Base-by-base conservation (phyloP, 2,329 filamentous ascomycete genomes). In the Triangularia verruculosa region DNA sequence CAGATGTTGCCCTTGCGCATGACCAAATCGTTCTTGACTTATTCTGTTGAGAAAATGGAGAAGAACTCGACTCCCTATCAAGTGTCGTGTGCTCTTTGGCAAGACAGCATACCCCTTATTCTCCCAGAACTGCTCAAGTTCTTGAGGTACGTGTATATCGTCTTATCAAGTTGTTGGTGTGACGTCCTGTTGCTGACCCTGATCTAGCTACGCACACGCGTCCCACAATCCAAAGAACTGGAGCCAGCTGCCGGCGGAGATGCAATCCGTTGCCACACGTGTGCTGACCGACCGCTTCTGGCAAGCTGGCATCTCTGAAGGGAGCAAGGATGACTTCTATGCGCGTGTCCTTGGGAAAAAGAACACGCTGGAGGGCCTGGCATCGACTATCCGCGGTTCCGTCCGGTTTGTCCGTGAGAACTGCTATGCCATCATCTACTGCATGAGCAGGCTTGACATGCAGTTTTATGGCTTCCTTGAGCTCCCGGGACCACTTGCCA, bases 281-380 rank as follows among this genome's bases (percentile, higher is more conserved):
- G 92, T 98, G 20, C 79, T 99, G 22, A 96, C 93, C 13, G 95
- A 99, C 76, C 86, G 95, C 24, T 99, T 99, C 75, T 99, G 95
- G 95, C 95, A 99, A 80, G 92, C 93, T 6, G 95, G 95, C 9
- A 99, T 99, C 58, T 98, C 95, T 0, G 91, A 89, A 66, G 95
- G 96, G 25, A 98, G 92, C 70, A 93, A 95, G 74, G 95, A 98
- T 67, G 94, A 98, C 64, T 99, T 99, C 74, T 98, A 97, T 75
- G 91, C 92, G 30, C 87, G 92, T 47, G 94, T 99, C 1, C 87
- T 92, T 62, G 90, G 92, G 30, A 97, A 95, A 62, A 96, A 93
- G 76, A 86, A 85, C 47, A 97, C 93, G 0, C 86, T 97, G 62
- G 95, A 99, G 76, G 95, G 95, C 0, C 90, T 99, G 67, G 94